Base-by-base conservation (phyloP, 345 rosid genomes). In the Hirschfeldia incana region DNA sequence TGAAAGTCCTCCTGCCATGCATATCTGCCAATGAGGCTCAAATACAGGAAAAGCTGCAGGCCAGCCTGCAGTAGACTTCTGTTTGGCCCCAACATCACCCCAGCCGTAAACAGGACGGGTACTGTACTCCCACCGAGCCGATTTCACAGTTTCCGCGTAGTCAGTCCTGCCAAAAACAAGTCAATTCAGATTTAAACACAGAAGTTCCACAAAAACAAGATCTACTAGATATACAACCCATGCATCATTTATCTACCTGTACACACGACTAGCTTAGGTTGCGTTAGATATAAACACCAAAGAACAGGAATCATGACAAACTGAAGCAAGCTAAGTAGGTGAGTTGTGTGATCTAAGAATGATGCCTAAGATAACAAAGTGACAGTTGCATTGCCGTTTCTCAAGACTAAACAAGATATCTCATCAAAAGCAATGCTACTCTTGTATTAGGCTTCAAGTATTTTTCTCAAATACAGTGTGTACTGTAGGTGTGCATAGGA, bases 11-110 rank as follows among this genome's bases (percentile, higher is more conserved):
- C 92, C 92, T 4, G 95, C 98, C 97, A 94, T 89, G 91, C 98
- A 92, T 77, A 91, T 78, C 88, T 94, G 98, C 98, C 98, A 94
- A 69, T 94, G 98, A 72, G 98, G 98, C 88, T 94, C 98, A 73
- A 94, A 94, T 68, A 94, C 89, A 71, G 98, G 97, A 82, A 94
- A 89, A 76, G 90, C 98, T 17, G 98, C 98, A 75, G 86, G 91
- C 98, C 98, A 94, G 67, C 98, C 97, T 10, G 98, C 98, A 11
- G 98, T 89, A 12, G 98, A 88, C 86, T 90, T 91, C 85, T 92
- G 98, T 69, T 83, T 82, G 44, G 86, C 79, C 67, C 88, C 91
- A 74, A 85, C 95, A 90, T 90, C 74, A 73, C 98, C 97, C 98
- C 98, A 94, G 70, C 98, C 98, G 70, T 86, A 92, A 74, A 91